These are phyloP conservation scores for Penicillium ochrochloron DNA, from an alignment of 495 filamentous ascomycete species.

Conservation along the genomic window DNA sequence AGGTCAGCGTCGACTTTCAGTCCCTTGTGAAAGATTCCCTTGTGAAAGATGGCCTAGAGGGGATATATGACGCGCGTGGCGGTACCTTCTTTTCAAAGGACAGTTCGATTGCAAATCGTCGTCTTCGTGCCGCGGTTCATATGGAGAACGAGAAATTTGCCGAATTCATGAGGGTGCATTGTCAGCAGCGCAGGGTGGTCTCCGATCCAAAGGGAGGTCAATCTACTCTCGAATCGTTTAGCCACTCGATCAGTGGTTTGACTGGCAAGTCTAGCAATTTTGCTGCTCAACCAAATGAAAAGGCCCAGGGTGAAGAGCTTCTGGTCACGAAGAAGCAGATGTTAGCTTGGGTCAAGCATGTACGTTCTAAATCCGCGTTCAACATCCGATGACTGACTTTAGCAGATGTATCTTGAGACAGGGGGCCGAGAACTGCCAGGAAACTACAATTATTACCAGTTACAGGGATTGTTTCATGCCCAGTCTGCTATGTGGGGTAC, in stretches of 20 bases:
- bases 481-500: conserved; percentile 39
- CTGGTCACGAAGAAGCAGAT: background rate
- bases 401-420: conserved; percentile 8
- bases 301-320: background rate
- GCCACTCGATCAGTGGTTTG: no score
- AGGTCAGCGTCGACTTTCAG: background rate
- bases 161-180: background rate
- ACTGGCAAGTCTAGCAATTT: background rate
- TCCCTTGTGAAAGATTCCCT: background rate
- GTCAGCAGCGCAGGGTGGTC: background rate
- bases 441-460: conserved; percentile 47
- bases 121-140: background rate
- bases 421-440: conserved; percentile 49
- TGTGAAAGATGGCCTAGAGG: background rate
- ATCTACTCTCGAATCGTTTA: no score
- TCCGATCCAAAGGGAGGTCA: background rate
- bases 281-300: background rate
- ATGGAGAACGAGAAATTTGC: background rate
- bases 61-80: background rate
- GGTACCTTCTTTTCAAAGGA: background rate
- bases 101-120: background rate
- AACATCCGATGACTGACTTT: background rate
- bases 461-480: conserved; percentile 44
- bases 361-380: background rate
- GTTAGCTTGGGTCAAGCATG: background rate